Percentiles rank a stretch among this genome's conserved stretches.
Conservation (phyloP, 345 rosid genomes). For the Lepidium sativum region DNA sequence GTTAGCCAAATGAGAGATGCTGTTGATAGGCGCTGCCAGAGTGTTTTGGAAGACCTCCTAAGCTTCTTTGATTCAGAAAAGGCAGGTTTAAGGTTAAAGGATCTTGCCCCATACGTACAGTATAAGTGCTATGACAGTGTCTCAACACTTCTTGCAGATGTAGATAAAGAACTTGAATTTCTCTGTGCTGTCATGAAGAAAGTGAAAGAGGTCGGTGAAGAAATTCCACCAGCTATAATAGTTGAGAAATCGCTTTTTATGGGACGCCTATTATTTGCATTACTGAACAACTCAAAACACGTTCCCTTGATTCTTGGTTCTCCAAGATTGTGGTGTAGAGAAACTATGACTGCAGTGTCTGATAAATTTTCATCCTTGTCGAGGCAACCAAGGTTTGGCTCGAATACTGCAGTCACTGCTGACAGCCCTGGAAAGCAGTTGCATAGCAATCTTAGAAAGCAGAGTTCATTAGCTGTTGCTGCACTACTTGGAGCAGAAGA, state of each 20-base stretch:
- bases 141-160: constrained; percentile 53
- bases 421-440: constrained; percentile 49
- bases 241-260: constrained; percentile 86
- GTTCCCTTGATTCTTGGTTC: constrained; percentile 81
- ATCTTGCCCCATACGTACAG: constrained; percentile 74
- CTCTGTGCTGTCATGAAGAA: constrained; percentile 45
- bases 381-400: constrained; percentile 48
- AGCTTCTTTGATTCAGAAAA: constrained; percentile 90
- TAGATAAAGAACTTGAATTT: constrained; percentile 58
- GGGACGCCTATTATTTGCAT: constrained; percentile 87
- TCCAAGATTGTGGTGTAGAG: constrained; percentile 90
- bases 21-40: constrained; percentile 68
- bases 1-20: constrained; percentile 82
- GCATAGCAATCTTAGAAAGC: constrained; percentile 49
- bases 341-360: constrained; percentile 41
- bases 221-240: constrained; percentile 45
- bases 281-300: constrained; percentile 71
- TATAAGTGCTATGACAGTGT: constrained; percentile 70
- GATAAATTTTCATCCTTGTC: constrained; percentile 60
- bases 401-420: constrained; percentile 36
- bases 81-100: constrained; percentile 72
- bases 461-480: constrained; percentile 63
- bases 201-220: constrained; percentile 30
- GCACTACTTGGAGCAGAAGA: constrained; percentile 86
- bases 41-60: constrained; percentile 71